Evolutionary conservation across 2,329 filamentous ascomycete species (phyloP), one percentile per base, ranked within the genome.

Genomic region (Trichoderma polysporum): DNA sequence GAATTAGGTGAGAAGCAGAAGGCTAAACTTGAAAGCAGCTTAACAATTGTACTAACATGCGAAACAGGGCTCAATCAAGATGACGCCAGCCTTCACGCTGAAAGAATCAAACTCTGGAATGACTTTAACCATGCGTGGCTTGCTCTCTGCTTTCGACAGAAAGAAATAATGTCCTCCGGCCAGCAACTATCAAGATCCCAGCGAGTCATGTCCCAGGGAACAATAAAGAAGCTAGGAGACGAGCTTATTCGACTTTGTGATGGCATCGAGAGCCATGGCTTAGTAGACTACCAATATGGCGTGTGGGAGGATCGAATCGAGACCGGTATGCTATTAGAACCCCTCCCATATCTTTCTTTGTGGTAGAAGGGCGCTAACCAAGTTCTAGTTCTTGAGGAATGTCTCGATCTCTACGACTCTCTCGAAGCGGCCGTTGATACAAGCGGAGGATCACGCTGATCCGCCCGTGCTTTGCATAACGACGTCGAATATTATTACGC

Each of bases 231-330:
- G 71, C 90, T 98, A 86, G 93, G 92, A 13, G 90, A 90, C 64
- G 91, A 97, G 73, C 79, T 99, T 33, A 86, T 97, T 66, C 86
- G 89, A 59, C 83, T 97, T 59, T 97, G 94, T 76, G 93, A 98
- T 76, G 87, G 87, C 59, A 86, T 98, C 69, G 94, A 98, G 78
- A 90, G 91, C 71, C 90, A 96, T 75, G 95, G 95, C n/a, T 82
- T 99, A 56, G 93, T 99, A 12, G 95, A 99, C 80, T 99, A 98
- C 77, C 91, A 98, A 74, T 96, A 97, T 81, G 95, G 95, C 9
- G 92, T 98, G 29, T 96, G 93, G 87, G 95, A 98, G 79, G 94
- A 98, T 76, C 89, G 92, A 75, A 97, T 98, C 72, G 87, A 95
- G 72, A 86, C 87, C 67, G 85, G 94, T 97, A 83, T 79, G 91